phyloP scores from a whole-genome alignment of 768 basidiomycete genomes.

The Mycena chlorophos region DNA sequence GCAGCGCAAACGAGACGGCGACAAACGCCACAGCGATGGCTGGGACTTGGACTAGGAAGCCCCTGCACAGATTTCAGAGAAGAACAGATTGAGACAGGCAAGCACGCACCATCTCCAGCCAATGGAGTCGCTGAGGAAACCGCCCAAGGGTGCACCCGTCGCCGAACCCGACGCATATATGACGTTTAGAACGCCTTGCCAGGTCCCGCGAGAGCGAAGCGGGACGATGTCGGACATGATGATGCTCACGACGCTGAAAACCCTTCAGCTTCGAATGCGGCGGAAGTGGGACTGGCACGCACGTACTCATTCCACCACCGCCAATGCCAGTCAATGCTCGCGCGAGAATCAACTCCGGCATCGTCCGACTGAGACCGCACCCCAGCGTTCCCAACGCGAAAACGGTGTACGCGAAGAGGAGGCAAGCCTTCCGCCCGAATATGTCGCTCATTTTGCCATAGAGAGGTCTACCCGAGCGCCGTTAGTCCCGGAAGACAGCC shows the following conservation, averaged over 20 bases:
- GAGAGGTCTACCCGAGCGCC: constrained; percentile 45
- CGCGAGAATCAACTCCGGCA: constrained; percentile 54
- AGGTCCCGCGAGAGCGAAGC: constrained; percentile 62
- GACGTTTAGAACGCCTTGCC: constrained; percentile 69
- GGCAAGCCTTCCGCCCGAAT: constrained; percentile 59
- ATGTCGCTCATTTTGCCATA: constrained; percentile 69
- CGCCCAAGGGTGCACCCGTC: constrained; percentile 63
- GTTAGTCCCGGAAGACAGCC: not conserved
- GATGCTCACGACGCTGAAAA: constrained; percentile 55
- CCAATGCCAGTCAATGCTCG: constrained; percentile 61
- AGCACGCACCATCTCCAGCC: constrained; percentile 62
- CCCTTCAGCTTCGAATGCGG: not conserved
- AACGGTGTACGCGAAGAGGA: constrained; percentile 54
- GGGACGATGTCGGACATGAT: constrained; percentile 68
- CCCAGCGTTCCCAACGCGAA: constrained; percentile 56
- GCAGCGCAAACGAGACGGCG: constrained; percentile 54
- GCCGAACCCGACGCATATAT: constrained; percentile 59
- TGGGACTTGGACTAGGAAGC: constrained; percentile 63
- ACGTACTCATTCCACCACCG: constrained; percentile 66
- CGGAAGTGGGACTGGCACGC: constrained; percentile 22
- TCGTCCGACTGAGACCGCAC: constrained; percentile 53
- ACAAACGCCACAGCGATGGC: constrained; percentile 53
- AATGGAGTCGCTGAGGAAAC: constrained; percentile 59
- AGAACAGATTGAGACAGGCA: not conserved
- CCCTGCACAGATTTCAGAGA: constrained; percentile 34